phyloP scores from a whole-genome alignment of 768 basidiomycete species.

The Boletus huronensis region DNA sequence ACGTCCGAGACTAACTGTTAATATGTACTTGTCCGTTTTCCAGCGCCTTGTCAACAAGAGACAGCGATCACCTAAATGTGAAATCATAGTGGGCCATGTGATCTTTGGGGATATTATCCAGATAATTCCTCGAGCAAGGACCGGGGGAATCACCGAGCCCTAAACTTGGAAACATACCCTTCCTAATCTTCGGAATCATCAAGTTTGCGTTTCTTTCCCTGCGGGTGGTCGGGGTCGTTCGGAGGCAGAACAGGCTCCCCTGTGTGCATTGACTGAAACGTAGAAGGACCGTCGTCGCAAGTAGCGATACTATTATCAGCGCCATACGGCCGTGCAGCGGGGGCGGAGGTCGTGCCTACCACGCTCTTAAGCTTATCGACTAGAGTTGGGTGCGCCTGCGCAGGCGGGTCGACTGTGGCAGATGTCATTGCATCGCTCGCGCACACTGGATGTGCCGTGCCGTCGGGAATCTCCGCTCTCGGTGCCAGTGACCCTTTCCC shows the following conservation, averaged over 20 bases:
- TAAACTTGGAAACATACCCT: neutral
- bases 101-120: neutral
- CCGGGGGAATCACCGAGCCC: neutral
- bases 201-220: constrained; percentile 26
- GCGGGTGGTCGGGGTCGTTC: constrained; percentile 2
- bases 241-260: too few relatives aligned
- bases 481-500: neutral
- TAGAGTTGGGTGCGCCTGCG: too few relatives aligned
- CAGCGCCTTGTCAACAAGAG: neutral
- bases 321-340: neutral
- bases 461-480: neutral
- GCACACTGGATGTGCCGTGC: too few relatives aligned
- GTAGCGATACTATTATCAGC: neutral
- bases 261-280: neutral
- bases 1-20: neutral
- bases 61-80: neutral
- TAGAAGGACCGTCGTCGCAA: neutral
- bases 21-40: constrained; percentile 1
- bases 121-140: neutral
- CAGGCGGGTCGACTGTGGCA: neutral
- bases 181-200: constrained; percentile 7
- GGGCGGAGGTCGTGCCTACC: neutral
- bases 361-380: neutral
- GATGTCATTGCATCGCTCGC: neutral
- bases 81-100: neutral